Evolutionary conservation across 2,329 filamentous ascomycete genomes (phyloP), one percentile per base, ranked within the genome.

Genomic region (Tolypocladium amazonense): DNA sequence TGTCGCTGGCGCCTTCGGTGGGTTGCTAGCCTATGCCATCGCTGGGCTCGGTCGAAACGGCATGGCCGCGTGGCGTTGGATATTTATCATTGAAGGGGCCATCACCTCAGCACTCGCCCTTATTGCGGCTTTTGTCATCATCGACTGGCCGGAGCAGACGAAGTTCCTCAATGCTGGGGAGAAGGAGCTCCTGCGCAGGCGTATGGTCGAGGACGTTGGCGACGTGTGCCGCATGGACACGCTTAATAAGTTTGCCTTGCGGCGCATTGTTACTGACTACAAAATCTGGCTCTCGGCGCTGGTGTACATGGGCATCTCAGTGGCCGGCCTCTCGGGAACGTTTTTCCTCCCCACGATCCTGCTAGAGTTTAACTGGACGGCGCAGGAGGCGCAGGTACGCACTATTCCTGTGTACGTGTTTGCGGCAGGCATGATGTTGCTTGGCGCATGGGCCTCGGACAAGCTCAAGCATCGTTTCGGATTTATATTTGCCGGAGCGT

Each of bases 401-500:
- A 72, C 70, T 18, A 72, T 76, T 39, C 73, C 73, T 9, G 69
- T 76, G 33, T 75, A 73, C 59, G 65, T 72, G 38, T 67, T 73
- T n/a, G 69, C 74, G 1, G 66, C 67, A 6, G 66, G 66, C 14
- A 61, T 66, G 52, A 71, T 69, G 64, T 52, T 74, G 18, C 54
- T 65, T 33, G 66, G 65, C 5, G 73, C 81, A 0, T 78, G 76
- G 64, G 64, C 73, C 8, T 81, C 81, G 1, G 82, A 86, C 64
- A 69, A 74, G 0, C 68, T 79, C 4, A 77, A 75, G 82, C 65
- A 79, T 61, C 79, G 83, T 0, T 85, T 79, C 61, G 72, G 72
- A 14, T 86, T 85, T 71, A 79, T 80, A 41, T 74, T 85, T 18
- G 65, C 71, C 3, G 81, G 81, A 12, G 76, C 79, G 56, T 62